Percentiles rank a stretch among this genome's conserved stretches.
These are phyloP conservation scores for Penicillium antarcticum DNA, from an alignment of 495 filamentous ascomycete species.

Conservation along the genomic window DNA sequence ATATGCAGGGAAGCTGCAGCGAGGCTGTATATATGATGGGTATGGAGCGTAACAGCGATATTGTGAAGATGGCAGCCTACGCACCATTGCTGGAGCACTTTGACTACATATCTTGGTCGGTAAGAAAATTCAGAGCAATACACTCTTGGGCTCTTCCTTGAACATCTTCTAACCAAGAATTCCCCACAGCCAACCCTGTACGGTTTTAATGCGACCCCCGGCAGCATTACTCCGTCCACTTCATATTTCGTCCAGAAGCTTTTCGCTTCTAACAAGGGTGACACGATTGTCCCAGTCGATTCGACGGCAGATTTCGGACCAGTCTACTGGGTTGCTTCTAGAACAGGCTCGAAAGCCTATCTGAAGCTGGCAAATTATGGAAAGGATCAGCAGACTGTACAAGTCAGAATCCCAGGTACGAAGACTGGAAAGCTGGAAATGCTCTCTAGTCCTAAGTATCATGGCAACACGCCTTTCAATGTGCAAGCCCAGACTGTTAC, in stretches of 20 bases:
- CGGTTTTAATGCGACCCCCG: constrained; percentile 44
- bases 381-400: constrained; percentile 17
- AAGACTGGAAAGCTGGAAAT: constrained; percentile 23
- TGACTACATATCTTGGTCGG: constrained; percentile 40
- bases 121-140: constrained; percentile 6
- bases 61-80: constrained; percentile 52
- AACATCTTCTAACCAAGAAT: not conserved
- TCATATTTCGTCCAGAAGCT: constrained; percentile 44
- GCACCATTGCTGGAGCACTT: constrained; percentile 46
- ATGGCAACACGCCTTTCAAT: constrained; percentile 22
- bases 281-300: constrained; percentile 50
- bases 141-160: not conserved
- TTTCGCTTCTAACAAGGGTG: constrained; percentile 50
- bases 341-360: constrained; percentile 26
- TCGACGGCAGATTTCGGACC: constrained; percentile 45
- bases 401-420: constrained; percentile 23
- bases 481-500: constrained; percentile 14
- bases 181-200: constrained; percentile 29
- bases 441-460: constrained; percentile 20
- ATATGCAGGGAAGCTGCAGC: constrained; percentile 55
- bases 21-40: constrained; percentile 69
- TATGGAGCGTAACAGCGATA: constrained; percentile 62
- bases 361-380: constrained; percentile 37
- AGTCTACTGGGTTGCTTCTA: constrained; percentile 57
- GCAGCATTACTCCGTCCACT: constrained; percentile 34